Base-by-base conservation (phyloP, 805 yeast genomes). In the Cyberlindnera lachancei region DNA sequence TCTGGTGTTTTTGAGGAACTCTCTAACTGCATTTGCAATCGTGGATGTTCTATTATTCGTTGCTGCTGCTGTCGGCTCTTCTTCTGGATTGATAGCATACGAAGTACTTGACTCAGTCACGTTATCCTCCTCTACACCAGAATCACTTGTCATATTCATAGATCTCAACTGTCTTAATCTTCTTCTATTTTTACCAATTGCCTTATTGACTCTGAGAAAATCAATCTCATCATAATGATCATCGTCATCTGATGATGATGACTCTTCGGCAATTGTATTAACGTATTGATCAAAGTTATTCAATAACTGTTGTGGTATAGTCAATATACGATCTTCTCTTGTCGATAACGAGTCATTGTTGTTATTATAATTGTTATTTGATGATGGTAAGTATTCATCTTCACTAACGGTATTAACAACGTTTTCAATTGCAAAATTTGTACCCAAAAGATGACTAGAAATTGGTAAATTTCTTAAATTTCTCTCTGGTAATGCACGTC, bases 291-390 rank as follows among this genome's bases (percentile, higher is more conserved):
- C 55, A 34, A 50, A 41, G 28, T 52, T 52, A n/a, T 34, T 44
- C 36, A 50, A 27, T n/a, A 50, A 30, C 27, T 51, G 56, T 33
- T 46, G 52, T n/a, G 56, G 52, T 10, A 51, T 34, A 3, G 53
- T 50, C 14, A 51, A 30, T 2, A 39, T 37, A 18, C 41, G 28
- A 5, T 27, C 35, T 5, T 30, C 38, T 12, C 14, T 15, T 11
- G 10, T 27, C 19, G 15, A 21, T 15, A 13, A 23, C n/a, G n/a
- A n/a, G n/a, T n/a, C n/a, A n/a, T n/a, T n/a, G n/a, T n/a, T n/a
- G n/a, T n/a, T n/a, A n/a, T n/a, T n/a, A n/a, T n/a, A n/a, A n/a
- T n/a, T n/a, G n/a, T n/a, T n/a, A n/a, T n/a, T n/a, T n/a, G n/a
- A n/a, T n/a, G n/a, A n/a, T n/a, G n/a, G n/a, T n/a, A n/a, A n/a